Evolutionary conservation across 345 rosid species (phyloP).

Genomic region (Zanthoxylum bungeanum): DNA sequence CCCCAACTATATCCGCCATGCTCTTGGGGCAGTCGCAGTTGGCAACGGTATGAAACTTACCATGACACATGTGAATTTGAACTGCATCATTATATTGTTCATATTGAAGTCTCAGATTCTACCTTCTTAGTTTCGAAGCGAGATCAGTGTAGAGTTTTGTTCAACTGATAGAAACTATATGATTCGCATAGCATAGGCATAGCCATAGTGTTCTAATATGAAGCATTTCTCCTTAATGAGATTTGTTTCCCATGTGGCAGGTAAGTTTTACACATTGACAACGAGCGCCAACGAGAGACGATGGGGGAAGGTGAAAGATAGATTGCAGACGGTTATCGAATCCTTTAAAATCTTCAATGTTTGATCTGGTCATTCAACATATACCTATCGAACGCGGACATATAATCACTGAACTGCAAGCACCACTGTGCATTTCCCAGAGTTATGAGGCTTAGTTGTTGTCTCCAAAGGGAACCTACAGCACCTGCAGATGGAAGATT

Average conservation of each 20-base stretch:
- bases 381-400: neutral
- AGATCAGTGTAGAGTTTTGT: neutral
- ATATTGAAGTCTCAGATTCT: neutral
- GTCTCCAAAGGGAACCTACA: neutral
- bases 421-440: constrained; percentile 18
- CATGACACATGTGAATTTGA: neutral
- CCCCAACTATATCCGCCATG: constrained; percentile 89
- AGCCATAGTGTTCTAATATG: neutral
- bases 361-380: constrained; percentile 13
- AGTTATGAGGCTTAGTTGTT: constrained; percentile 3
- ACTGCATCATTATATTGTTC: neutral
- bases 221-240: constrained; percentile 2
- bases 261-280: constrained; percentile 80
- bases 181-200: neutral
- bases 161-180: neutral
- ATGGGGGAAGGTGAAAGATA: constrained; percentile 92
- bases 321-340: constrained; percentile 61
- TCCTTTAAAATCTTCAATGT: constrained; percentile 67
- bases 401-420: constrained; percentile 1
- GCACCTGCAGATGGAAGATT: neutral
- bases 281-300: constrained; percentile 88
- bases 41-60: constrained; percentile 58
- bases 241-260: constrained; percentile 31
- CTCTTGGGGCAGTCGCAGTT: constrained; percentile 62
- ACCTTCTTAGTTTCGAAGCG: neutral